A percentile compares a stretch with the other conserved stretches of the same genome.
These are phyloP conservation scores for Hemisphaericaspora nanyangensis DNA, from an alignment of 805 yeast species.

Conservation along the genomic window DNA sequence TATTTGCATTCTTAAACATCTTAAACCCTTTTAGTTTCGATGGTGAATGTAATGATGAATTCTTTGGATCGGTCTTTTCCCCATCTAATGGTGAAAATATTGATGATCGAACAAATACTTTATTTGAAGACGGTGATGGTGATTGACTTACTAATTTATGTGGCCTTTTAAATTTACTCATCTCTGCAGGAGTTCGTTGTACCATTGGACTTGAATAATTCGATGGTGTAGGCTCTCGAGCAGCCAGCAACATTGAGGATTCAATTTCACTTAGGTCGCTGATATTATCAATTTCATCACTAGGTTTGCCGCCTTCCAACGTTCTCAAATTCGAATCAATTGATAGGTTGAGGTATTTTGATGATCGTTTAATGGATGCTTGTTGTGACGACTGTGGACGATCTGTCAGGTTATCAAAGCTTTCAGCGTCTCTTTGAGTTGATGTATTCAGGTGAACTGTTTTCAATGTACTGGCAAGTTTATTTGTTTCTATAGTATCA, in stretches of 20 bases:
- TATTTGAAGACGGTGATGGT: slow-evolving; percentile 34
- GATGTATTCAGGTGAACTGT: background rate
- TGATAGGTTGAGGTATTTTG: slow-evolving; percentile 38
- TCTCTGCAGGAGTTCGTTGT: slow-evolving; percentile 2
- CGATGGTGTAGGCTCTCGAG: slow-evolving; percentile 12
- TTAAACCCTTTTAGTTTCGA: slow-evolving; percentile 29
- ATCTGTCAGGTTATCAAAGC: background rate
- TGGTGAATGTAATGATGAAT: slow-evolving; percentile 19
- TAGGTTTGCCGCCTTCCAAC: slow-evolving; percentile 4
- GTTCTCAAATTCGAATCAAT: slow-evolving; percentile 22
- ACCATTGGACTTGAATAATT: slow-evolving; percentile 10
- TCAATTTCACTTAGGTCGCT: slow-evolving; percentile 25
- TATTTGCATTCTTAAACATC: slow-evolving; percentile 32
- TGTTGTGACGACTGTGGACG: slow-evolving; percentile 2
- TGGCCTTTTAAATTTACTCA: slow-evolving; percentile 40
- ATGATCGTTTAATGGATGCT: slow-evolving; percentile 36
- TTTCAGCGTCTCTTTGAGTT: background rate
- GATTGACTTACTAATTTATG: slow-evolving; percentile 41
- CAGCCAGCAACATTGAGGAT: slow-evolving; percentile 9
- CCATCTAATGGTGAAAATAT: background rate
- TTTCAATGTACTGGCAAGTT: slow-evolving; percentile 8
- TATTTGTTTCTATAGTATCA: slow-evolving; percentile 8
- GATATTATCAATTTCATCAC: slow-evolving; percentile 18
- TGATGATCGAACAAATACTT: slow-evolving; percentile 5
- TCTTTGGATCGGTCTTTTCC: background rate